Percentiles rank a stretch among this genome's conserved stretches.
These are phyloP conservation scores for Sugiyamaella floridensis DNA, from an alignment of 805 yeast genomes.

Conservation along the genomic window DNA sequence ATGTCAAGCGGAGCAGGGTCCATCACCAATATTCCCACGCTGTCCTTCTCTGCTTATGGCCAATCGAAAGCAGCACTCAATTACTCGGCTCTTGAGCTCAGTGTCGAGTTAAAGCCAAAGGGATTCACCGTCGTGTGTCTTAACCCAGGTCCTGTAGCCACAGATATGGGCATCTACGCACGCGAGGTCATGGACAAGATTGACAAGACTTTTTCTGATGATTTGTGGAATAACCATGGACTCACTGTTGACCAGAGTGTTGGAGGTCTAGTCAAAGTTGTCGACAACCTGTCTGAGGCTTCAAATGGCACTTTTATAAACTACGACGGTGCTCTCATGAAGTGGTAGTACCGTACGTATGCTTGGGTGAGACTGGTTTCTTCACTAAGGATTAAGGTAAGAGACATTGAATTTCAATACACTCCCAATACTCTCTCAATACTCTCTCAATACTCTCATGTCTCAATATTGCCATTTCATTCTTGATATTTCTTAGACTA, in stretches of 20 bases:
- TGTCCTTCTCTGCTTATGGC: constrained; percentile 30
- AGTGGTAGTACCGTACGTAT: no score
- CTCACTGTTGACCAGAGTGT: constrained; percentile 25
- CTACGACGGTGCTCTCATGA: constrained; percentile 9
- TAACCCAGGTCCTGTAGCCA: constrained; percentile 37
- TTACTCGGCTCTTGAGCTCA: constrained; percentile 25
- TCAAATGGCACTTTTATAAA: constrained; percentile 22
- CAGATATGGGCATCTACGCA: constrained; percentile 29
- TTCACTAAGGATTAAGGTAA: no score
- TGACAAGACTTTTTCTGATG: not conserved
- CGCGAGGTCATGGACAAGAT: constrained; percentile 2
- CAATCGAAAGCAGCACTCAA: constrained; percentile 36
- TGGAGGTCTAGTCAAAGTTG: constrained; percentile 11
- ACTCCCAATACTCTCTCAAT: no score
- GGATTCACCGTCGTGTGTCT: constrained; percentile 30
- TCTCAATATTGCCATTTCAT: no score
- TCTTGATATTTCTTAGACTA: no score
- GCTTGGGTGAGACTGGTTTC: no score
- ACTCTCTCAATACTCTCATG: no score
- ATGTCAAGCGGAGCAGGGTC: constrained; percentile 28
- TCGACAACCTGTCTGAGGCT: constrained; percentile 21
- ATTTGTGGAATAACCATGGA: constrained; percentile 8
- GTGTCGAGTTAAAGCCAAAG: constrained; percentile 24
- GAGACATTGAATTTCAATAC: no score
- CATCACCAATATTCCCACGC: constrained; percentile 16